Conservation (phyloP, 345 rosid genomes). For the Hibiscus trionum region DNA sequence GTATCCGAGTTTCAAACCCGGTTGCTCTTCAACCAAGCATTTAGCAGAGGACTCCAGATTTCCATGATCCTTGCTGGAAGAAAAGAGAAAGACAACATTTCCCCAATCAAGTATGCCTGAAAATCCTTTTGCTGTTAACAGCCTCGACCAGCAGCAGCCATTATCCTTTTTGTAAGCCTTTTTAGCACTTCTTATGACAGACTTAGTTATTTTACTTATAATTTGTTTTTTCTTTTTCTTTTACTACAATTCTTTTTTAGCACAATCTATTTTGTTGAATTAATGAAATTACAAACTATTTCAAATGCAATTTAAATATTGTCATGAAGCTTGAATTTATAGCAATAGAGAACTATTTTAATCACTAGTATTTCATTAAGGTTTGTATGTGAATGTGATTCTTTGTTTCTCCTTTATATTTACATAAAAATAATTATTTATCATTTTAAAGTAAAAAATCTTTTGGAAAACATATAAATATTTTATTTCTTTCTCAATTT, state of each 20-base stretch:
- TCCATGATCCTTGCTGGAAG: conserved; percentile 71
- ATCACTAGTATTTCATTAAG: too few species aligned
- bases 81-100: conserved; percentile 29
- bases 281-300: not conserved
- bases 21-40: conserved; percentile 88
- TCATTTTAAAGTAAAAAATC: too few species aligned
- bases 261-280: not conserved
- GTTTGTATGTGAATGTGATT: too few species aligned
- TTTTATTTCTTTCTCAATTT: too few species aligned
- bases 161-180: not conserved
- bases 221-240: not conserved
- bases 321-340: too few species aligned
- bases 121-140: not conserved
- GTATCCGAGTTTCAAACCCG: conserved; percentile 86
- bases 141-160: not conserved
- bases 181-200: not conserved
- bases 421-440: too few species aligned
- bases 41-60: conserved; percentile 90
- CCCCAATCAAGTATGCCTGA: not conserved
- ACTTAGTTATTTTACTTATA: not conserved
- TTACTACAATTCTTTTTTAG: not conserved
- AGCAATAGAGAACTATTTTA: too few species aligned
- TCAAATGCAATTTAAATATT: too few species aligned
- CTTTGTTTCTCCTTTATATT: too few species aligned
- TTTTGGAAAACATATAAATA: too few species aligned